These are phyloP conservation scores for Aspergillus sp. DNA, from an alignment of 2,329 filamentous ascomycete genomes.

Conservation along the genomic window DNA sequence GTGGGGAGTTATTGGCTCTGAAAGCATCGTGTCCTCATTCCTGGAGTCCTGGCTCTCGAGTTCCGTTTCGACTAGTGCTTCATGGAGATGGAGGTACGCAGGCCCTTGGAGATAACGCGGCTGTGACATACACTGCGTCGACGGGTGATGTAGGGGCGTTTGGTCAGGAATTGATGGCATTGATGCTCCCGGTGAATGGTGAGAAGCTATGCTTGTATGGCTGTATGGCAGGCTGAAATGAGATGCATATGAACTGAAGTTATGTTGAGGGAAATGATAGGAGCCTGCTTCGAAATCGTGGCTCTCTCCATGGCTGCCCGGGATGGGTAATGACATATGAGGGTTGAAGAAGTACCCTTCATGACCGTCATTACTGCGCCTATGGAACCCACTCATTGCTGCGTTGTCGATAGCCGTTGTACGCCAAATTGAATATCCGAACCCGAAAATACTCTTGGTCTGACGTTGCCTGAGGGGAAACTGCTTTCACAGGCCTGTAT, in stretches of 20 bases:
- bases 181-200: conserved; percentile 32
- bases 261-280: conserved; percentile 35
- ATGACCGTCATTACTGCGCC: conserved; percentile 37
- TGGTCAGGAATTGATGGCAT: conserved; percentile 35
- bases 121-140: conserved; percentile 33
- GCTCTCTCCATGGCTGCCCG: conserved; percentile 31
- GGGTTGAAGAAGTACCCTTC: conserved; percentile 36
- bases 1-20: conserved; percentile 44
- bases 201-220: conserved; percentile 32
- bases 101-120: conserved; percentile 32
- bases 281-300: conserved; percentile 33
- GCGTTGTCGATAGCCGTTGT: not conserved
- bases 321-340: conserved; percentile 30
- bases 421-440: not conserved
- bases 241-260: conserved; percentile 38
- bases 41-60: conserved; percentile 47
- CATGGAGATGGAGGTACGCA: conserved; percentile 36
- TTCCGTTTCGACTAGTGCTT: conserved; percentile 35
- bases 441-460: not conserved
- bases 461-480: not conserved
- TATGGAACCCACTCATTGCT: conserved; percentile 41
- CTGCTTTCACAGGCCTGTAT: not conserved
- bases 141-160: conserved; percentile 32
- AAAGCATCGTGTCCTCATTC: conserved; percentile 44
- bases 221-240: conserved; percentile 38